Base-by-base conservation (phyloP, 2,329 filamentous ascomycete genomes). In the Penicillium janthinellum region DNA sequence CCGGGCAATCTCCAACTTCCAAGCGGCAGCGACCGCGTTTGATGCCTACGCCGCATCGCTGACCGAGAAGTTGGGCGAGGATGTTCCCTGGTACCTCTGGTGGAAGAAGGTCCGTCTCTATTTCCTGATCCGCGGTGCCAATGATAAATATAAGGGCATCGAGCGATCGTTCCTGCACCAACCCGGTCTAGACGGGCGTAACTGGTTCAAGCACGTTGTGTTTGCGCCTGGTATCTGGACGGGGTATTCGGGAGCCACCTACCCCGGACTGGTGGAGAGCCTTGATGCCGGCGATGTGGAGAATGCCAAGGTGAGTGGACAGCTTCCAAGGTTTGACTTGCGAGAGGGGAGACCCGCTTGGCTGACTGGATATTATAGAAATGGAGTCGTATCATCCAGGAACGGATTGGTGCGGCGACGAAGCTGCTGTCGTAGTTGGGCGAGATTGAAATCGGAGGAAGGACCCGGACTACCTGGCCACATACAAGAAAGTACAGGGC, bases 161-260 rank as follows among this genome's bases (percentile, higher is more conserved):
- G 94, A 98, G 75, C 83, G 92, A 15, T 82, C 88, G 53, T 96
- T 97, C 75, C 69, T 97, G 63, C 89, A 91, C 69, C 78, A 86
- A 4, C 81, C 84, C 3, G 94, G 94, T 0, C 78, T 98, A 20
- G 93, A 96, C 73, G 86, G 87, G 1, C 82, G 94, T 60, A 80
- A 81, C 25, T 97, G 92, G 92, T 98, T 94, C 80, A 97, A 97
- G 79, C 94, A 97, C 70, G 89, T 96, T 2, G 90, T 97, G 1
- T 97, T 96, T 76, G 93, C 93, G 1, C 93, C 93, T 0, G 93
- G 93, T 0, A 75, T 94, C 50, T 96, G 92, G 92, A 96, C 92
- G 0, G 93, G 93, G 0, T 97, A 97, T 75, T 82, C 92, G 0
- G 93, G 92, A 3, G 86, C 84, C 4, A 87, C 86, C 8, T 89